Evolutionary conservation across 805 yeast species (phyloP), one percentile per base, ranked within the genome.

Genomic region (Jamesozyma lodderae): DNA sequence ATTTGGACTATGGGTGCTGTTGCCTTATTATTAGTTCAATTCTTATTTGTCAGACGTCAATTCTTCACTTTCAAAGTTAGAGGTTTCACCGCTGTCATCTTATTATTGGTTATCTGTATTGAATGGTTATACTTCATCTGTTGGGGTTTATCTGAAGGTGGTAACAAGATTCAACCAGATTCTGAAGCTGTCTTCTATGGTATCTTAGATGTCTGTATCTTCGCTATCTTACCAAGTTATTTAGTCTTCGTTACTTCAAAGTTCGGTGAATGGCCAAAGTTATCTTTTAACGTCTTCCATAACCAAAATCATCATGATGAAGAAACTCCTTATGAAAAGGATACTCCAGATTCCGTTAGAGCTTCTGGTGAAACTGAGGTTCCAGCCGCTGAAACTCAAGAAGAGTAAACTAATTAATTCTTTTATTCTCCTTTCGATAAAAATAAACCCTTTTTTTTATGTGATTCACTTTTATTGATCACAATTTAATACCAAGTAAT

Each of bases 111-210:
- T 13, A 28, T 42, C 11, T 38, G 38, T 17, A 63, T 68, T 62
- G 47, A 70, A 26, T 62, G 46, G 46, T 36, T 70, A 38, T 70
- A 70, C 50, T 68, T 72, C 28, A 35, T 73, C 38, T 51, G 57
- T 37, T 73, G 75, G 75, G 77, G 71, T 53, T 56, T 73, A 40
- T 56, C 65, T 50, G 77, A 72, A 48, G 78, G 77, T 66, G 77
- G 76, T 58, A 72, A 72, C 49, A 64, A 55, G 28, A 71, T 73
- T 42, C 70, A 68, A 45, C 73, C 75, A 31, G 75, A 70, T 48
- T 62, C 72, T n/a, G 77, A 71, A 52, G 69, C 72, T 39, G 73
- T 66, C 15, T 73, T 71, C 59, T 70, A 69, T 48, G 78, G 78
- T 62, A 54, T 72, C 31, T 62, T 73, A 44, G 77, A 72, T 51